A percentile compares a stretch with the other conserved stretches of the same genome.
Evolutionary conservation across 2,329 filamentous ascomycete species (phyloP).

Genomic region (Cytospora piceae): DNA sequence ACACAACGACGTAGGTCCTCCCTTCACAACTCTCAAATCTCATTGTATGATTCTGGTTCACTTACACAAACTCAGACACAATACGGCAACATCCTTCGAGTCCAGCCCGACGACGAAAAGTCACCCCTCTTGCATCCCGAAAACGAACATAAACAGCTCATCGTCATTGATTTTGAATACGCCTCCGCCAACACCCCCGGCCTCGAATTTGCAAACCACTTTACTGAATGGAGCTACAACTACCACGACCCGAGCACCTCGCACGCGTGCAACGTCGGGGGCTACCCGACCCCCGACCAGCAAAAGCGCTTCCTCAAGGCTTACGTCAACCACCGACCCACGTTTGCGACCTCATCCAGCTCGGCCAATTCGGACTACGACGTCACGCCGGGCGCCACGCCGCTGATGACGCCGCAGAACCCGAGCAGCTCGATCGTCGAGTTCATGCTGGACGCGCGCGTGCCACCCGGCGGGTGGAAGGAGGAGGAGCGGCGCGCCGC

Average conservation of each 20-base stretch:
- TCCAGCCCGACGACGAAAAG: conserved; percentile 68
- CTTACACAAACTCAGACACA: conserved; percentile 68
- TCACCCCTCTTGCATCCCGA: conserved; percentile 86
- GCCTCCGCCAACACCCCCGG: conserved; percentile 85
- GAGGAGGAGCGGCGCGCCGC: conserved; percentile 67
- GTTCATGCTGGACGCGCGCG: conserved; percentile 82
- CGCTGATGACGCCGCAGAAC: conserved; percentile 37
- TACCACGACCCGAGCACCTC: conserved; percentile 76
- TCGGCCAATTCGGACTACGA: conserved; percentile 52
- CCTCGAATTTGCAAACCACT: conserved; percentile 96
- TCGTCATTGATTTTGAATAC: conserved; percentile 99
- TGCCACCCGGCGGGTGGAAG: conserved; percentile 57
- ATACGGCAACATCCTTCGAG: conserved; percentile 94
- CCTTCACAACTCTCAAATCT: neutral
- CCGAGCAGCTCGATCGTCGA: conserved; percentile 57
- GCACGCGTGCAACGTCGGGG: conserved; percentile 67
- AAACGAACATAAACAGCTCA: conserved; percentile 92
- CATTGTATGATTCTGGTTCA: too few relatives aligned
- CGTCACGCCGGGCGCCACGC: conserved; percentile 49
- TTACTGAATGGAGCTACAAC: conserved; percentile 98
- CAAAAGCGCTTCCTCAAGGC: conserved; percentile 83
- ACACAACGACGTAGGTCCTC: conserved; percentile 84
- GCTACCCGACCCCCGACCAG: conserved; percentile 79
- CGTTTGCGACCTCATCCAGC: conserved; percentile 54
- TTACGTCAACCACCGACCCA: conserved; percentile 81